These are phyloP conservation scores for Ascochyta viciae-villosae DNA, from an alignment of 2,329 filamentous ascomycete species.

Conservation along the genomic window DNA sequence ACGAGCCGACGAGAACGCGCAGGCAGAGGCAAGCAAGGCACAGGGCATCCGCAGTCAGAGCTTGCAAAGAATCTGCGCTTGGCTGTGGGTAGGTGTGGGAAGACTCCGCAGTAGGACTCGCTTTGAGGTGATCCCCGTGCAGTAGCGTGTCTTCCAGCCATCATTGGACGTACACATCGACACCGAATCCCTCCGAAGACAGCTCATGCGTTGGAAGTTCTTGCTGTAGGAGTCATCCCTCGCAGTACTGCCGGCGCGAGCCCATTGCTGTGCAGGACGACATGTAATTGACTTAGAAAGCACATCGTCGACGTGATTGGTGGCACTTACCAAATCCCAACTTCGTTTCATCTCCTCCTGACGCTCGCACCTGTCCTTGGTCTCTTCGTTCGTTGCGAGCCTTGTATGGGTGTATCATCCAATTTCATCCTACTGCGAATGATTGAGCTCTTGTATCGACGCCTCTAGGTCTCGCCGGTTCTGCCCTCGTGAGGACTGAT, in stretches of 20 bases:
- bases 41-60: conserved; percentile 1
- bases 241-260: background rate
- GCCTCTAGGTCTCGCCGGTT: too few relatives aligned
- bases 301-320: too few relatives aligned
- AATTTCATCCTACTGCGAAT: background rate
- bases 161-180: background rate
- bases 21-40: conserved; percentile 12
- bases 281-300: too few relatives aligned
- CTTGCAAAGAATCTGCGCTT: conserved; percentile 12
- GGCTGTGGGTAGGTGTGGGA: conserved; percentile 3
- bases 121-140: background rate
- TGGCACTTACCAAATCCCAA: too few relatives aligned
- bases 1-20: background rate
- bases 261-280: too few relatives aligned
- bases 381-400: background rate
- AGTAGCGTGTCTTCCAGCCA: background rate
- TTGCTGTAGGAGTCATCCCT: background rate
- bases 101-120: background rate
- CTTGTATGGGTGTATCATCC: background rate
- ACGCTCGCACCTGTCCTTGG: too few relatives aligned
- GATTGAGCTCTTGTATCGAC: too few relatives aligned
- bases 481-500: too few relatives aligned
- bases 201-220: background rate
- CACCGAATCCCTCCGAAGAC: too few relatives aligned
- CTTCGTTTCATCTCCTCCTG: too few relatives aligned